Percentiles rank a stretch among this genome's conserved stretches.
These are phyloP conservation scores for Saccharum hybrid DNA, from an alignment of 202 grass and related monocot genomes.

Conservation along the genomic window DNA sequence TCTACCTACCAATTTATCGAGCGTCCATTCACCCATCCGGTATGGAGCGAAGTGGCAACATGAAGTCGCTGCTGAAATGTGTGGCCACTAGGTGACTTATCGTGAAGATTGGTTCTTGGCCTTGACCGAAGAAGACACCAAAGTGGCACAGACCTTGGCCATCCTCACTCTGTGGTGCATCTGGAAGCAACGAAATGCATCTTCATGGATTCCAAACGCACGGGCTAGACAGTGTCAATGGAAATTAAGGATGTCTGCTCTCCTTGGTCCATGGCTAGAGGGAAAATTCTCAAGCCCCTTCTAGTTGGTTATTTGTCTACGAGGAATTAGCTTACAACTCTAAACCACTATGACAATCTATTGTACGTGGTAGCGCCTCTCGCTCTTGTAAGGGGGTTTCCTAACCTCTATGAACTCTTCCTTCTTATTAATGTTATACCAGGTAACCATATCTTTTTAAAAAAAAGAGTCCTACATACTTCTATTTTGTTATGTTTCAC, in stretches of 20 bases:
- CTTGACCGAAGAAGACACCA: neutral
- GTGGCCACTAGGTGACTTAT: neutral
- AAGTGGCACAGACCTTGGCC: neutral
- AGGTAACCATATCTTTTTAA: too few relatives aligned
- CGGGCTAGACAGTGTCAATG: accelerated
- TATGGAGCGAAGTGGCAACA: neutral
- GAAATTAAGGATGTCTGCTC: neutral
- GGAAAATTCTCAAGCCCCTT: neutral
- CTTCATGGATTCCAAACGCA: neutral
- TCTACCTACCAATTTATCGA: neutral
- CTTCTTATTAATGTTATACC: neutral
- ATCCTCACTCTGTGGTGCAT: neutral
- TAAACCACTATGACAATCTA: too few relatives aligned
- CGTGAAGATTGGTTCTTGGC: neutral
- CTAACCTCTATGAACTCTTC: neutral
- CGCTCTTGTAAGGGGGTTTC: too few relatives aligned
- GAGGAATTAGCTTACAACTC: neutral
- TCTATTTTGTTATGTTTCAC: too few relatives aligned
- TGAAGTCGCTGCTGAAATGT: neutral
- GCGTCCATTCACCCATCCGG: too few relatives aligned
- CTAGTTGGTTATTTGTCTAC: neutral
- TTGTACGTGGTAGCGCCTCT: too few relatives aligned
- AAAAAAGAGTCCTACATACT: too few relatives aligned
- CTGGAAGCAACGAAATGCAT: neutral
- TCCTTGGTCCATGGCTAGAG: neutral